Evolutionary conservation across 805 yeast species (phyloP).

Genomic region (Saccharomyces paradoxus): DNA sequence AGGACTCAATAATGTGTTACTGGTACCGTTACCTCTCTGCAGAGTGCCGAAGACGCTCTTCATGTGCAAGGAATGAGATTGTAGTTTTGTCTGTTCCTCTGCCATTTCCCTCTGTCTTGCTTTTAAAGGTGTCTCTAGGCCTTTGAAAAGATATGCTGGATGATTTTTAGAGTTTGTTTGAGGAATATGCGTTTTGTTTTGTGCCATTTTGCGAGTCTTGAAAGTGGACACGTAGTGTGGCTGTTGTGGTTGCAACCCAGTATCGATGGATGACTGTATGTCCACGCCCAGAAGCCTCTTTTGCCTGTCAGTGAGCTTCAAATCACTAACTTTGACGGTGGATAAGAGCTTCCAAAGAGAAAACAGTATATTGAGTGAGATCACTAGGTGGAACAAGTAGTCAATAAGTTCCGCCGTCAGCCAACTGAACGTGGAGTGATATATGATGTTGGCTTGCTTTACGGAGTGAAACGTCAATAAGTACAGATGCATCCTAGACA

Average conservation of each 20-base stretch:
- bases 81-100: not conserved
- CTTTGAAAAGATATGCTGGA: conserved; percentile 25
- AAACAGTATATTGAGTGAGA: conserved; percentile 25
- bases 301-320: conserved; percentile 28
- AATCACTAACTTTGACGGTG: conserved; percentile 29
- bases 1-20: not conserved
- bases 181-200: not conserved
- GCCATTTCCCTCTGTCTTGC: conserved; percentile 7
- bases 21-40: not conserved
- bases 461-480: not conserved
- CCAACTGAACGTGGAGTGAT: conserved; percentile 6
- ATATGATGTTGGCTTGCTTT: not conserved
- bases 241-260: not conserved
- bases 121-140: conserved; percentile 22
- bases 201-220: not conserved
- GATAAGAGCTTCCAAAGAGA: conserved; percentile 28
- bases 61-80: not conserved
- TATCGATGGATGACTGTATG: not conserved
- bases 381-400: conserved; percentile 20
- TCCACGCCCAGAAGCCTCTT: conserved; percentile 30
- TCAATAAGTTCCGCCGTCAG: conserved; percentile 17
- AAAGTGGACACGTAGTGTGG: not conserved
- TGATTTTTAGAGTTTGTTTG: not conserved
- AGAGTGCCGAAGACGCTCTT: not conserved
- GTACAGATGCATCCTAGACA: not conserved